A percentile compares a stretch with the other conserved stretches of the same genome.
Evolutionary conservation across 371 early-diverging fungal species (phyloP).

Genomic region (Mucor indicus): DNA sequence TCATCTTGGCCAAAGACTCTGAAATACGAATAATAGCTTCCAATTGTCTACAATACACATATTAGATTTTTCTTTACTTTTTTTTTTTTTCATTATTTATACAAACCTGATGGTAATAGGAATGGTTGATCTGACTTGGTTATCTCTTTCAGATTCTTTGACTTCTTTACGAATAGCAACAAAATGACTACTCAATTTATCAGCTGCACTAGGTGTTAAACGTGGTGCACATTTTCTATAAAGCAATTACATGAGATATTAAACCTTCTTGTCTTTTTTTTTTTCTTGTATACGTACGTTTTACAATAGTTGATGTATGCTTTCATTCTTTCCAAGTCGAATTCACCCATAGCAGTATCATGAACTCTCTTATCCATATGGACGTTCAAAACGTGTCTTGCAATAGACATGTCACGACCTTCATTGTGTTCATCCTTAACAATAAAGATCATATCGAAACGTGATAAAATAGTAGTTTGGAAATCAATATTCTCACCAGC

Average conservation of each 20-base stretch:
- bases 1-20: conserved; percentile 99
- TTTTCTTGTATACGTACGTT: conserved; percentile 52
- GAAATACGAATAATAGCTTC: conserved; percentile 99
- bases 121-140: conserved; percentile 79
- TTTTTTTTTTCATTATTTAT: too few species aligned
- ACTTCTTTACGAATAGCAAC: conserved; percentile 91
- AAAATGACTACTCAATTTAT: conserved; percentile 93
- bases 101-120: conserved; percentile 95
- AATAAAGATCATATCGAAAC: conserved; percentile 98
- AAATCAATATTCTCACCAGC: conserved; percentile 99
- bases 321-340: conserved; percentile 90
- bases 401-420: conserved; percentile 85
- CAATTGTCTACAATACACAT: conserved; percentile 72
- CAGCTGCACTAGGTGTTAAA: conserved; percentile 82
- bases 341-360: conserved; percentile 68
- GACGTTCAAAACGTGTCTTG: conserved; percentile 89
- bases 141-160: conserved; percentile 75
- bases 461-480: conserved; percentile 97
- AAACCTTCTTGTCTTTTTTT: background rate
- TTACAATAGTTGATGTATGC: conserved; percentile 95
- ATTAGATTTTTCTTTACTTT: too few species aligned
- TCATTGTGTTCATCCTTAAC: conserved; percentile 91
- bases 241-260: background rate
- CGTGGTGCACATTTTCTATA: conserved; percentile 89
- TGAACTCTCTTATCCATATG: conserved; percentile 78